Evolutionary conservation across 192 early-diverging fungal species (phyloP), one percentile per base, ranked within the genome.

Genomic region (Coemansia sp.): DNA sequence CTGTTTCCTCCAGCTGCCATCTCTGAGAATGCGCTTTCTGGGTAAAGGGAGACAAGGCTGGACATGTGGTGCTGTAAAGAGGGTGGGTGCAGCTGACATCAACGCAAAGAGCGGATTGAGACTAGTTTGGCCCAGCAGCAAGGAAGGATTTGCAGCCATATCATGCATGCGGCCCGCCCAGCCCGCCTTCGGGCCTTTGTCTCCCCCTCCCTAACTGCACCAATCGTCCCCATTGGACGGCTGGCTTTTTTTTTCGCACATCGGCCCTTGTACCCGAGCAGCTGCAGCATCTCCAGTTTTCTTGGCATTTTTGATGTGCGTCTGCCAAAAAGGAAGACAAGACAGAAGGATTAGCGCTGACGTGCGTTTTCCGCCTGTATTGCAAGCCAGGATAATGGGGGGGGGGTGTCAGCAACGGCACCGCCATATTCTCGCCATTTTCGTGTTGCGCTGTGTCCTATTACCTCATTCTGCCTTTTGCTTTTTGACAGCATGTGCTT

Each of bases 111-210:
- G 51, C 1, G 6, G 49, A 25, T 25, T 25, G 22, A 20, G 12
- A 54, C 20, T 10, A 8, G 11, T 25, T 54, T 54, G 32, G 57
- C 46, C 56, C 57, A 60, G 56, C 49, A 58, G 53, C 55, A 38
- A 63, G 60, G 68, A 55, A 46, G 64, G 79, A 81, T 81, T 81
- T 73, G 67, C 79, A 73, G 65, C 61, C 71, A 50, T 41, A 49
- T 68, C 74, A 81, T 81, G 74, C 65, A 75, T 75, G 71, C 79
- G 71, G 76, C 64, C 68, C 67, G 58, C 20, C 74, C 64, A 66
- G 74, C 64, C 68, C 40, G 59, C 67, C 61, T 69, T 13, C 61
- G 59, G 25, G 25, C 62, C 45, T 76, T 67, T 63, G 73, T 46
- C 22, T 55, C 22, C 46, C 51, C 56, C 41, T 20, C 16, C 48